Percentiles rank a stretch among this genome's conserved stretches.
Evolutionary conservation across 2,329 filamentous ascomycete genomes (phyloP).

Genomic region (Madurella fahalii): DNA sequence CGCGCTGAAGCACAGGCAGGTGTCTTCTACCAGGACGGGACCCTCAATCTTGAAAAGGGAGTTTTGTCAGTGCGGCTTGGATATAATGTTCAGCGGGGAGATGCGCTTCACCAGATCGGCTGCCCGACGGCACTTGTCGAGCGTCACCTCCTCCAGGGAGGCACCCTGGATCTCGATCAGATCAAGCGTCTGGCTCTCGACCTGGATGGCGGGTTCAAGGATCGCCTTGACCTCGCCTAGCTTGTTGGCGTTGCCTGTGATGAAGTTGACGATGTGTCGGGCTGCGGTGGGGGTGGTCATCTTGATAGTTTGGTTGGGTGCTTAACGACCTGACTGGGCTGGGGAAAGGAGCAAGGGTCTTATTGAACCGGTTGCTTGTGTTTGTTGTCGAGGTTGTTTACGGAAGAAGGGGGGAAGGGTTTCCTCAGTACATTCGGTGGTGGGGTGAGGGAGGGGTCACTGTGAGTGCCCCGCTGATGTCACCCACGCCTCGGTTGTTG

Average conservation of each 20-base stretch:
- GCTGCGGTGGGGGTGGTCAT: conserved; percentile 24
- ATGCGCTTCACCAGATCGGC: conserved; percentile 60
- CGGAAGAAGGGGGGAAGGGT: too few species aligned
- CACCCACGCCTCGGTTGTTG: conserved; percentile 4
- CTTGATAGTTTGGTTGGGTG: conserved; percentile 45
- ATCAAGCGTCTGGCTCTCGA: conserved; percentile 72
- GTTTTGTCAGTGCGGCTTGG: neutral
- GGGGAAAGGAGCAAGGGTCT: too few species aligned
- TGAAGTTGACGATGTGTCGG: conserved; percentile 68
- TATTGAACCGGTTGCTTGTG: neutral
- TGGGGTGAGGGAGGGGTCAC: conserved; percentile 8
- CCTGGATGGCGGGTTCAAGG: conserved; percentile 66
- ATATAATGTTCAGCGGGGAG: neutral
- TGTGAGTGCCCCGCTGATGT: neutral
- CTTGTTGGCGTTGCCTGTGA: conserved; percentile 95
- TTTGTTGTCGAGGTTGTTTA: neutral
- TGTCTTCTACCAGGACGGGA: conserved; percentile 93
- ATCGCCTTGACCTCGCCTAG: conserved; percentile 85
- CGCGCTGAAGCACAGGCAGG: conserved; percentile 87
- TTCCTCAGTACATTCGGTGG: neutral
- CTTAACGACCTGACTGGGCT: neutral
- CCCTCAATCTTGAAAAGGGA: conserved; percentile 60
- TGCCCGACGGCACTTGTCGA: conserved; percentile 79
- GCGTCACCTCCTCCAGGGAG: conserved; percentile 80
- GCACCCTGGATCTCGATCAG: conserved; percentile 85